These are phyloP conservation scores for Pseudocercospora macadamiae DNA, from an alignment of 2,329 filamentous ascomycete species.

Conservation along the genomic window DNA sequence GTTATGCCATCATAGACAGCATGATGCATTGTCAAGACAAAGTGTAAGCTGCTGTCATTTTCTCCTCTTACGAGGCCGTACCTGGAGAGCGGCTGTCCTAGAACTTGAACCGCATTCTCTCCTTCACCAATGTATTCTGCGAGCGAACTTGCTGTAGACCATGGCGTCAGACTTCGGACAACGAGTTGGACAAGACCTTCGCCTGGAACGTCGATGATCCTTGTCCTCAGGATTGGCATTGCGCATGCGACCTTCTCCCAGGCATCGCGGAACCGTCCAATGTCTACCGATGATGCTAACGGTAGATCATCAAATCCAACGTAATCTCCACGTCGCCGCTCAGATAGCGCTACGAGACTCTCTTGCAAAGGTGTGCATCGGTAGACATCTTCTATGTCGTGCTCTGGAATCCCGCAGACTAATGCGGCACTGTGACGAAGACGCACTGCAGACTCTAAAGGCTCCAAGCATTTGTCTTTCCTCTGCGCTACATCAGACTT, in stretches of 20 bases:
- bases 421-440: too few species aligned
- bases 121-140: conserved; percentile 38
- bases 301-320: conserved; percentile 46
- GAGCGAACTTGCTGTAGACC: conserved; percentile 34
- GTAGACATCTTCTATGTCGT: conserved; percentile 53
- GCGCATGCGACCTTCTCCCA: conserved; percentile 41
- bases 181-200: conserved; percentile 23
- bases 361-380: conserved; percentile 39
- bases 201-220: conserved; percentile 18
- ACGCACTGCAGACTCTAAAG: too few species aligned
- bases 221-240: conserved; percentile 45
- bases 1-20: conserved; percentile 46
- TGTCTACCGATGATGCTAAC: conserved; percentile 30
- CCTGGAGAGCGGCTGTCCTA: background rate
- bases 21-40: conserved; percentile 39
- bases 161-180: conserved; percentile 20
- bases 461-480: too few species aligned
- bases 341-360: conserved; percentile 54
- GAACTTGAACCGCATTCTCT: background rate
- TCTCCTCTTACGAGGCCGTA: conserved; percentile 5
- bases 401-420: background rate
- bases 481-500: too few species aligned
- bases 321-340: conserved; percentile 56
- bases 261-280: conserved; percentile 39
- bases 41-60: background rate